Evolutionary conservation across 805 yeast genomes (phyloP), one percentile per base, ranked within the genome.

Genomic region (Pichia californica): DNA sequence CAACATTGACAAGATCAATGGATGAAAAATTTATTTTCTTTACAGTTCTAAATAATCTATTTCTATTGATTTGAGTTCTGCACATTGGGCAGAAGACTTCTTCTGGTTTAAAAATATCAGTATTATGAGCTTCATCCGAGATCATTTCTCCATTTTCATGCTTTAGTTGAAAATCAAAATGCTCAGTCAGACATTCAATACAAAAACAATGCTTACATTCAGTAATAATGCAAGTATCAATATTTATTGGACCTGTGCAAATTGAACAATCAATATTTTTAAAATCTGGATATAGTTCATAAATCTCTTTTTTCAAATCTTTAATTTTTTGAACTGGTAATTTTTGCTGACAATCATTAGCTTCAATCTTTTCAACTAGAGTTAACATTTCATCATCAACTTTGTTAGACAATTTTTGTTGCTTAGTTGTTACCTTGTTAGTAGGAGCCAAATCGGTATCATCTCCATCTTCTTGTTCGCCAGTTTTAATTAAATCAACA

Each of bases 181-280:
- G 93, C 41, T 81, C 88, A 45, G 78, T 52, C 21, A 89, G 54
- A 60, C 97, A 91, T 18, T 67, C 69, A 28, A 80, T 64, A 58
- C 97, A 91, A 49, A 81, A 88, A 35, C 79, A 63, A 61, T 91
- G 98, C 25, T 84, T 82, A 64, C 98, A 91, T 30, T 78, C 79
- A 11, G 91, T 71, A 0, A 80, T 70, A 34, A 76, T 68, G 29
- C 68, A 64, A 25, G 77, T 76, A 1, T 70, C 63, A 3, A 71
- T 52, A 1, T 70, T 66, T 15, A 86, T 80, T 0, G 87, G 81
- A 23, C 76, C 76, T 2, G 79, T 73, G 61, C 98, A 91, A 20
- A 89, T 86, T 0, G 95, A 79, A 54, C 98, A 89, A 60, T 88
- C 96, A 2, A 77, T 59, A 10, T 71, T 72, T 3, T 61, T 63